Evolutionary conservation across 1,284 basidiomycete species (phyloP).

Genomic region (Phellinidium pouzarii): DNA sequence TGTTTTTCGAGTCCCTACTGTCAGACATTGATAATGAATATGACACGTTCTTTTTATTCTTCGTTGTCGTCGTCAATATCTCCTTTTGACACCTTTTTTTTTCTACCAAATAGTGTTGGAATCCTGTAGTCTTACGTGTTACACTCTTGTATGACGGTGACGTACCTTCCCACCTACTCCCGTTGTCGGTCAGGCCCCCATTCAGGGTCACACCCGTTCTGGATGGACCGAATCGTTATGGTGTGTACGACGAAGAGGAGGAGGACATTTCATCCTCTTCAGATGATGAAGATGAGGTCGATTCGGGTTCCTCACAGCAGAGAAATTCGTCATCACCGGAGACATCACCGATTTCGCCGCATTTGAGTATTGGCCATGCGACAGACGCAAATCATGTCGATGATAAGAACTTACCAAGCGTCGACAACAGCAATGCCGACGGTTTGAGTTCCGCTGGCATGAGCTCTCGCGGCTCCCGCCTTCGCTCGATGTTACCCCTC

Average conservation of each 20-base stretch:
- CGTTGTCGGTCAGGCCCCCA: not conserved
- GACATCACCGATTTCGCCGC: not conserved
- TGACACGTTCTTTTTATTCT: not conserved
- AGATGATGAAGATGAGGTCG: constrained; percentile 1
- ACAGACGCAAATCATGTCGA: not conserved
- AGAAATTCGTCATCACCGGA: not conserved
- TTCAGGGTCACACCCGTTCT: too few species aligned
- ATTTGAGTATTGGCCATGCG: not conserved
- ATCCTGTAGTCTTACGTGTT: constrained; percentile 11
- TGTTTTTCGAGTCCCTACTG: not conserved
- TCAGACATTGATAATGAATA: too few species aligned
- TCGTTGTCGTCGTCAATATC: not conserved
- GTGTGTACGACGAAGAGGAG: constrained; percentile 2
- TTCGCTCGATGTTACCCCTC: not conserved
- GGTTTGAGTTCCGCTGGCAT: not conserved
- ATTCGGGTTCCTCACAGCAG: not conserved
- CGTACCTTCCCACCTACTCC: not conserved
- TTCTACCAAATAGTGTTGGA: constrained; percentile 6
- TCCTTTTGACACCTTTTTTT: not conserved
- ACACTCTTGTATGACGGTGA: not conserved
- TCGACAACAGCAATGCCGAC: not conserved
- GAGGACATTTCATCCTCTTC: not conserved
- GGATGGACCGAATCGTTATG: constrained; percentile 13
- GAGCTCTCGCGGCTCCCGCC: too few species aligned
- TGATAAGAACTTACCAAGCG: not conserved